Base-by-base conservation (phyloP, 805 yeast species). In the Candida incommunis region DNA sequence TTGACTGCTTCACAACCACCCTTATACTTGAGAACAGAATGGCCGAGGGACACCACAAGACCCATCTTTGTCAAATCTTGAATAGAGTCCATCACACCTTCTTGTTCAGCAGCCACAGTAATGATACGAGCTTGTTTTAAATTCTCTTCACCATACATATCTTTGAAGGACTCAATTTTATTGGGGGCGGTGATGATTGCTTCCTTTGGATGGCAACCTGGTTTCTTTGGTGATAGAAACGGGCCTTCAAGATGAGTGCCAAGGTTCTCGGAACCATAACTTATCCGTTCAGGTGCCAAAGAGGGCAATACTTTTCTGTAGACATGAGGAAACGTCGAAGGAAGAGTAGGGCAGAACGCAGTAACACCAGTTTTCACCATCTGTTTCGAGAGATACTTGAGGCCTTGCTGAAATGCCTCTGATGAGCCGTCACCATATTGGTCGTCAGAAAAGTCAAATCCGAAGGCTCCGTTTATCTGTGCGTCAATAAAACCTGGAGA, bases 161-260 rank as follows among this genome's bases (percentile, higher is more conserved):
- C 54, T 43, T 53, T 53, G 43, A 71, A 53, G 46, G 60, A 29
- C 31, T 56, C 51, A 22, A 50, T 43, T 13, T 46, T 42, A 34
- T 54, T 62, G 34, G 59, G 58, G 22, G 71, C 74, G 46, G 63
- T 65, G 29, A 64, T 67, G 48, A 71, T 62, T n/a, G 74, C 67
- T 49, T 71, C 74, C 26, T 60, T 64, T 3, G 75, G 75, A 51
- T 71, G 76, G 50, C 75, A 71, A 2, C 76, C 76, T 48, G 71
- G 71, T 56, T 71, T 71, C 48, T 61, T 54, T 31, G 63, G 57
- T 45, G 69, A 71, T 47, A 75, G 67, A 54, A 75, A 74, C 4
- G 80, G 80, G 3, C 80, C 80, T 51, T 75, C 80, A 34, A 71
- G 58, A 54, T 75, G 80, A n/a, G 76, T 76, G 9, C 80, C 80